Percentiles rank a stretch among this genome's conserved stretches.
These are phyloP conservation scores for Abrus pulchellus DNA, from an alignment of 306 rosid genomes.

Conservation along the genomic window DNA sequence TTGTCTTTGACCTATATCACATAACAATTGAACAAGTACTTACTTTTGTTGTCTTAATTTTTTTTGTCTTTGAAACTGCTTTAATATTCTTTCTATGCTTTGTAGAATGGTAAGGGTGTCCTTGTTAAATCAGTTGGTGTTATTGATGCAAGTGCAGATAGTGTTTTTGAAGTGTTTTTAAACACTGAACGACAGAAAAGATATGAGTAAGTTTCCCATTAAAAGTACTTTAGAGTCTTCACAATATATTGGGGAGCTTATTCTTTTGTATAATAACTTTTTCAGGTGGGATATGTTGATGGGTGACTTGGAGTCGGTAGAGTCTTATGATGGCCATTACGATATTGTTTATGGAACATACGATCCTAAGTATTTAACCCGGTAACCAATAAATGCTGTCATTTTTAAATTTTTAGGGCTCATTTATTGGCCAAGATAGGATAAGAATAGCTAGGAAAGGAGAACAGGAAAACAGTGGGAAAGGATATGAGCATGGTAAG, in stretches of 20 bases:
- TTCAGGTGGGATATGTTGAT: constrained; percentile 98
- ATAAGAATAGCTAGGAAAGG: background rate
- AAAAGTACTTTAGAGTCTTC: constrained; percentile 6
- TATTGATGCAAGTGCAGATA: constrained; percentile 81
- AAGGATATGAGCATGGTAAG: background rate
- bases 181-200: constrained; percentile 74
- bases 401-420: background rate
- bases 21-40: background rate
- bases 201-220: constrained; percentile 78
- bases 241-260: background rate
- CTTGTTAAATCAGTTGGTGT: constrained; percentile 89
- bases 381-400: constrained; percentile 57
- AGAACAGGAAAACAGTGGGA: background rate
- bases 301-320: constrained; percentile 85
- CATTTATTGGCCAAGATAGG: background rate
- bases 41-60: background rate
- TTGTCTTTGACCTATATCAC: background rate
- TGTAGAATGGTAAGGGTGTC: constrained; percentile 81
- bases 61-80: constrained; percentile 23
- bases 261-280: constrained; percentile 40
- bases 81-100: constrained; percentile 48
- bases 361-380: constrained; percentile 83
- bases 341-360: constrained; percentile 90
- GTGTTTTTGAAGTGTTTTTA: constrained; percentile 80
- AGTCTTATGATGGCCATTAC: constrained; percentile 81